phyloP scores from a whole-genome alignment of 2,329 filamentous ascomycete species.

The Botrytis fabae region DNA sequence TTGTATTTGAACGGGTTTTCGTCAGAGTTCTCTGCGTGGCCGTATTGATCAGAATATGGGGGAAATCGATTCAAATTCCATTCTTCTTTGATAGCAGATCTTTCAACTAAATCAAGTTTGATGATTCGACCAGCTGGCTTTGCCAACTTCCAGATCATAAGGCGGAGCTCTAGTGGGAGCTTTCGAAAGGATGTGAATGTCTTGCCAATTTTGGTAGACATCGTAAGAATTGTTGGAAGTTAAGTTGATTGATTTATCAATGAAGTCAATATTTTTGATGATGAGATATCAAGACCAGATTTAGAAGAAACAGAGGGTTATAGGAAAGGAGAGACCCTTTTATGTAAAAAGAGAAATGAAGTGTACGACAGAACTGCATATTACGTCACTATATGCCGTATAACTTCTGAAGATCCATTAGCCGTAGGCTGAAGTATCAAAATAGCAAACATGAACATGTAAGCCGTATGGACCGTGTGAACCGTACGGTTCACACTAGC shows the following conservation, averaged over 20 bases:
- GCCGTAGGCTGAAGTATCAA: background rate
- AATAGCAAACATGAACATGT: background rate
- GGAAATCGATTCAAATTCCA: background rate
- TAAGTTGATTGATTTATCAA: background rate
- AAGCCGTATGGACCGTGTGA: background rate
- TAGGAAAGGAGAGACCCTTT: background rate
- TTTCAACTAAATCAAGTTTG: background rate
- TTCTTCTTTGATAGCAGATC: background rate
- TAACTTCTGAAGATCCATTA: background rate
- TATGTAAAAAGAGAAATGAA: background rate
- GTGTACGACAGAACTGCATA: background rate
- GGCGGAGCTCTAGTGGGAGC: background rate
- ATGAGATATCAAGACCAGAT: background rate
- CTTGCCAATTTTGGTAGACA: background rate
- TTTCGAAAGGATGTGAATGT: background rate
- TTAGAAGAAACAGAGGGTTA: background rate
- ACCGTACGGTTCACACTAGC: background rate
- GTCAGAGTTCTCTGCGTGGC: background rate
- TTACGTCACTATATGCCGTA: background rate
- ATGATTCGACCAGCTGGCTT: conserved; percentile 5
- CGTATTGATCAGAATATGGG: background rate
- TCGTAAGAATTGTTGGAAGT: background rate
- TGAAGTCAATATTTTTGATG: background rate
- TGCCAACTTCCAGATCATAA: background rate
- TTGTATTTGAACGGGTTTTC: background rate